These are phyloP conservation scores for Purshia tridentata DNA, from an alignment of 306 rosid genomes.

Conservation along the genomic window DNA sequence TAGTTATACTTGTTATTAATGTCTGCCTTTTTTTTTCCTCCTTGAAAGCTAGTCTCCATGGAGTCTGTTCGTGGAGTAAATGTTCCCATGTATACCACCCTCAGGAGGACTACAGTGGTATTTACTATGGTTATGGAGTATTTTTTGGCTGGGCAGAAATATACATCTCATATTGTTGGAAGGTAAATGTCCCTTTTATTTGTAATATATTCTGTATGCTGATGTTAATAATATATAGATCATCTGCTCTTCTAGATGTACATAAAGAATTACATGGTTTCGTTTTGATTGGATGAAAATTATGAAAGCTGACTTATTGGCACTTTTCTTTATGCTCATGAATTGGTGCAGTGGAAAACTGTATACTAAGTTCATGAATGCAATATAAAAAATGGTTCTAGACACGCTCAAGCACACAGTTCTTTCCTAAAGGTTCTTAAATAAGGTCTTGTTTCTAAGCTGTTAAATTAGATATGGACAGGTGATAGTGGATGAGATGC, in stretches of 20 bases:
- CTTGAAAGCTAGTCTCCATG: constrained; percentile 88
- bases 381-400: neutral
- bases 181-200: constrained; percentile 54
- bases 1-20: constrained; percentile 10
- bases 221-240: neutral
- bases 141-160: constrained; percentile 76
- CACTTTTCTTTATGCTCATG: neutral
- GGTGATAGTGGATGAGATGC: neutral
- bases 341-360: neutral
- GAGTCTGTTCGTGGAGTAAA: constrained; percentile 97
- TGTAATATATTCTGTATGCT: neutral
- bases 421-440: neutral
- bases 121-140: constrained; percentile 85
- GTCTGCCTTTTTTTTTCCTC: constrained; percentile 41
- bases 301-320: neutral
- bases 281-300: constrained; percentile 1
- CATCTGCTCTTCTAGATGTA: constrained; percentile 14
- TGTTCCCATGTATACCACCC: constrained; percentile 98
- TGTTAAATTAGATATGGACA: neutral
- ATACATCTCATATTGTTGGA: constrained; percentile 63
- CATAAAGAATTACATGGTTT: neutral
- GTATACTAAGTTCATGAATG: no score
- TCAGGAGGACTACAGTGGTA: constrained; percentile 91
- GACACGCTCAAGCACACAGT: neutral
- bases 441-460: neutral